Conservation (phyloP, 1,139 yeast species). For the Geotrichum bryndzae region DNA sequence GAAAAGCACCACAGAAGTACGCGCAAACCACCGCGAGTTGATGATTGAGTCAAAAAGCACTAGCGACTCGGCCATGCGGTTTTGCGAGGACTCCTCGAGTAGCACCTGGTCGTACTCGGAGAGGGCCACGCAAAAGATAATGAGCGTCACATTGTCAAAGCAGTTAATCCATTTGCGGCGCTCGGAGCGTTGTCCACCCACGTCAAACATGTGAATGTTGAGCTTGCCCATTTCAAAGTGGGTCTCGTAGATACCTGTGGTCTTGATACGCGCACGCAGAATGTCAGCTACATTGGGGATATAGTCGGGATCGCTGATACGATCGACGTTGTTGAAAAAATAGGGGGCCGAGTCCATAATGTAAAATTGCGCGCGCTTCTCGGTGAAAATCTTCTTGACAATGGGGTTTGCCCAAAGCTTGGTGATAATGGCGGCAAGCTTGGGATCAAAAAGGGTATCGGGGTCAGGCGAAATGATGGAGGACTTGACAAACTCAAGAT, state of each 20-base stretch:
- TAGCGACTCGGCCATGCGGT: slow-evolving; percentile 78
- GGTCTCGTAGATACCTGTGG: slow-evolving; percentile 87
- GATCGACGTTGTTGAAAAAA: slow-evolving; percentile 60
- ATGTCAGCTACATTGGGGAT: slow-evolving; percentile 73
- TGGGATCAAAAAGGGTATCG: slow-evolving; percentile 28
- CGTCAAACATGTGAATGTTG: slow-evolving; percentile 80
- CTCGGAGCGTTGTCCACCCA: slow-evolving; percentile 91
- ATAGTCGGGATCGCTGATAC: slow-evolving; percentile 58
- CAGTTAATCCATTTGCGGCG: slow-evolving; percentile 95
- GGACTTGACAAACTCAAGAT: slow-evolving; percentile 23
- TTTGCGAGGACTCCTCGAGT: slow-evolving; percentile 64
- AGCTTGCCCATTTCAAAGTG: slow-evolving; percentile 70
- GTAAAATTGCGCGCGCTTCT: slow-evolving; percentile 69
- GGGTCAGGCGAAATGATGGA: slow-evolving; percentile 31
- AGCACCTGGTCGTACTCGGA: slow-evolving; percentile 86
- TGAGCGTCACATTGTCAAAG: slow-evolving; percentile 83
- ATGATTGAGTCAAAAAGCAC: slow-evolving; percentile 84
- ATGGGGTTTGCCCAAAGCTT: slow-evolving; percentile 53
- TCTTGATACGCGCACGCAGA: slow-evolving; percentile 80
- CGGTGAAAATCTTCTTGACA: slow-evolving; percentile 51
- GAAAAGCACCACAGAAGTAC: slow-evolving; percentile 79
- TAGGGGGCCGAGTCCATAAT: slow-evolving; percentile 83
- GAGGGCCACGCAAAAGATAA: slow-evolving; percentile 83
- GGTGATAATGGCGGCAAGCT: slow-evolving; percentile 27
- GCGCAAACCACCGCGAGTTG: slow-evolving; percentile 88